Evolutionary conservation across 805 yeast genomes (phyloP).

Genomic region (Pichia thaimueangensis): DNA sequence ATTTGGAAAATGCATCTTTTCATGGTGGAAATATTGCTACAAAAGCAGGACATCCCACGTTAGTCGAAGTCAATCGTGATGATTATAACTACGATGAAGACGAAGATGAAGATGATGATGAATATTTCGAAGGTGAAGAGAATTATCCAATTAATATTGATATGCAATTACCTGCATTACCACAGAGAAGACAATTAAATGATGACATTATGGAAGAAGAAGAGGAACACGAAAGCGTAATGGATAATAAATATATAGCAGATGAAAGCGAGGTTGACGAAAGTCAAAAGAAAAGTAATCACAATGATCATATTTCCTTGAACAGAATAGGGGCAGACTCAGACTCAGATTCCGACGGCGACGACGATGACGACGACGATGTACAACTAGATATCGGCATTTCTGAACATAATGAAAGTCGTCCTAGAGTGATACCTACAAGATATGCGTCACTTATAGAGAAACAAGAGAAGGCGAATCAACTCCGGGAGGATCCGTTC

Average conservation of each 20-base stretch:
- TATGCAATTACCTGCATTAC: constrained; percentile 1
- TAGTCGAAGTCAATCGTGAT: constrained; percentile 25
- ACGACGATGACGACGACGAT: background rate
- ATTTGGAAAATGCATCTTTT: constrained; percentile 28
- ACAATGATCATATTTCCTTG: background rate
- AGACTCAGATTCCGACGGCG: background rate
- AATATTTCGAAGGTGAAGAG: background rate
- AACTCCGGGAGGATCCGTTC: constrained; percentile 4
- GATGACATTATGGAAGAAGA: constrained; percentile 21
- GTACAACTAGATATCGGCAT: background rate
- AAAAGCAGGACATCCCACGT: constrained; percentile 22
- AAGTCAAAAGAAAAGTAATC: background rate
- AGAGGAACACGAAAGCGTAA: constrained; percentile 14
- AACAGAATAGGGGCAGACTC: constrained; percentile 1
- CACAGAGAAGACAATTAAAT: constrained; percentile 13
- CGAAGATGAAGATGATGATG: background rate
- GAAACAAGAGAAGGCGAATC: constrained; percentile 9
- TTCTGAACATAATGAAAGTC: background rate
- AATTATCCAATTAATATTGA: constrained; percentile 11
- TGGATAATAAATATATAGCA: constrained; percentile 5
- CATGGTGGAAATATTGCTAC: constrained; percentile 29
- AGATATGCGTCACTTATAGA: constrained; percentile 16
- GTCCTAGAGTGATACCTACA: constrained; percentile 3
- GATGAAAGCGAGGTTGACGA: background rate
- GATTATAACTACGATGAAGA: constrained; percentile 21